These are phyloP conservation scores for Sugiyamaella qingdaonensis DNA, from an alignment of 805 yeast genomes.

Conservation along the genomic window DNA sequence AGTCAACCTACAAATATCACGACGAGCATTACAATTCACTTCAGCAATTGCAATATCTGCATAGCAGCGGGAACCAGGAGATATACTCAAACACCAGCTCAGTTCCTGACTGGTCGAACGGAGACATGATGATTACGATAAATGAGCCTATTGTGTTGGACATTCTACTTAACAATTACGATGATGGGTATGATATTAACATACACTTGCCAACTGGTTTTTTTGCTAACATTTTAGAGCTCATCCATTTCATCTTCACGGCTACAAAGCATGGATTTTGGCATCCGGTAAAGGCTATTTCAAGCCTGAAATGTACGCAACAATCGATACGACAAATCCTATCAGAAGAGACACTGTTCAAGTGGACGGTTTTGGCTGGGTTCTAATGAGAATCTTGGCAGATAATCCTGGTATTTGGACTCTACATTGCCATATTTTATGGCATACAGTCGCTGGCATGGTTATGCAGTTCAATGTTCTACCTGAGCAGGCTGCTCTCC, in stretches of 20 bases:
- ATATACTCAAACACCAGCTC: neutral
- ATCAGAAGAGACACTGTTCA: slow-evolving; percentile 66
- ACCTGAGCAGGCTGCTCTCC: slow-evolving; percentile 20
- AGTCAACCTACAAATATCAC: slow-evolving; percentile 21
- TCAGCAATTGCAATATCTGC: slow-evolving; percentile 8
- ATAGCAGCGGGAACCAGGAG: slow-evolving; percentile 2
- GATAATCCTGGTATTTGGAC: slow-evolving; percentile 94
- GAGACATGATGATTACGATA: slow-evolving; percentile 57
- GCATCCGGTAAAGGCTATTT: slow-evolving; percentile 52
- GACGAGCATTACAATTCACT: slow-evolving; percentile 20
- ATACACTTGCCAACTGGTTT: neutral
- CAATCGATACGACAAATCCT: slow-evolving; percentile 43
- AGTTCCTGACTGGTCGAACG: slow-evolving; percentile 40
- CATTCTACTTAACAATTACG: slow-evolving; percentile 71
- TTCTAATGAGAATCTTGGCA: slow-evolving; percentile 60
- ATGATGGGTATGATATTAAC: slow-evolving; percentile 48
- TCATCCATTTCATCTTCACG: slow-evolving; percentile 95
- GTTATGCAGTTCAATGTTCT: slow-evolving; percentile 28
- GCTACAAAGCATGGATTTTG: slow-evolving; percentile 75
- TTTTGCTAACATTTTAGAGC: slow-evolving; percentile 28
- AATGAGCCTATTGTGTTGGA: slow-evolving; percentile 63
- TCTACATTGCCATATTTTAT: slow-evolving; percentile 90
- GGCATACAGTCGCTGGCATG: slow-evolving; percentile 92
- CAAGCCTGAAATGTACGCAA: slow-evolving; percentile 42
- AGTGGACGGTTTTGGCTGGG: slow-evolving; percentile 60